A percentile compares a stretch with the other conserved stretches of the same genome.
These are phyloP conservation scores for Trypanosoma theileri DNA, from an alignment of 208 protist species.

Conservation along the genomic window DNA sequence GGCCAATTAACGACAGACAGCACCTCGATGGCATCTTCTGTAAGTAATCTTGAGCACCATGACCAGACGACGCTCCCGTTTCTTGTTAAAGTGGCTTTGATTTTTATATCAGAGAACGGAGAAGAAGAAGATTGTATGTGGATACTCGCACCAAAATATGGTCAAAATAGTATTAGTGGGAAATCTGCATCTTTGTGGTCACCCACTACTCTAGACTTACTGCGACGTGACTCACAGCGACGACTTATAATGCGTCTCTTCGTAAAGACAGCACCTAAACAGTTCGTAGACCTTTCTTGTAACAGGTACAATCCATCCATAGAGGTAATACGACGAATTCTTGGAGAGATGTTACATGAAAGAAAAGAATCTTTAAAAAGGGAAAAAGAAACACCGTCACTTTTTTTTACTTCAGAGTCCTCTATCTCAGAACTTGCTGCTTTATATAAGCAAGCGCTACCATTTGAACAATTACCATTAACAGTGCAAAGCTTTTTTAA, in stretches of 20 bases:
- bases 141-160: slow-evolving; percentile 4
- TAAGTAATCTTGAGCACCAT: background rate
- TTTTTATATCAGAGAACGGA: slow-evolving; percentile 20
- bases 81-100: slow-evolving; percentile 26
- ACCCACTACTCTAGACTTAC: background rate
- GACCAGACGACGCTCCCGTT: slow-evolving; percentile 14
- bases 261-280: slow-evolving; percentile 55
- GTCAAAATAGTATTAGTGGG: background rate
- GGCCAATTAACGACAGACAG: background rate
- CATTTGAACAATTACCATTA: slow-evolving; percentile 20
- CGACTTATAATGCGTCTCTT: slow-evolving; percentile 48
- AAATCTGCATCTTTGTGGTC: background rate
- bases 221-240: background rate
- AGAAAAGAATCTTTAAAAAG: background rate
- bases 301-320: slow-evolving; percentile 37
- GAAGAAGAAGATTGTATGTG: slow-evolving; percentile 17
- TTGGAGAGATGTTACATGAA: slow-evolving; percentile 38
- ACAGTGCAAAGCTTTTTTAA: slow-evolving; percentile 21
- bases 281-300: slow-evolving; percentile 31
- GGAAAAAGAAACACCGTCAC: background rate
- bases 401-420: slow-evolving; percentile 17
- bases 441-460: slow-evolving; percentile 10
- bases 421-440: slow-evolving; percentile 10
- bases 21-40: background rate
- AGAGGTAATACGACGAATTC: slow-evolving; percentile 40